Evolutionary conservation across 2,329 filamentous ascomycete species (phyloP).

Genomic region (Aspergillus texensis): DNA sequence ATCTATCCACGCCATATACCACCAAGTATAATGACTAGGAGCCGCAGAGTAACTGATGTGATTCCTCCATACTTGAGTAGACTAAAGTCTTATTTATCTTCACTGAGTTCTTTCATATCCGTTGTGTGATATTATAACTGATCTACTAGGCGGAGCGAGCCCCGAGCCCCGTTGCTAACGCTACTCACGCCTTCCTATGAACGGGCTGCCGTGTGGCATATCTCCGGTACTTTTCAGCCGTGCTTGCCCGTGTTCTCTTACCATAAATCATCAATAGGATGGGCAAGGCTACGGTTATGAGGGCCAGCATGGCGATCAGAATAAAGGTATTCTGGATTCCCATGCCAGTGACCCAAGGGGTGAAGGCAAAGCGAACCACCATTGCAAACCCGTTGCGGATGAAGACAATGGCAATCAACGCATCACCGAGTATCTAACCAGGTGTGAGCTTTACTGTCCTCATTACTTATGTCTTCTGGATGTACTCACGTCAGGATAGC

Average conservation of each 20-base stretch:
- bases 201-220: not conserved
- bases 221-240: conserved; percentile 20
- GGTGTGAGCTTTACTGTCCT: not conserved
- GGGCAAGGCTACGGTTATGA: conserved; percentile 19
- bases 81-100: no score
- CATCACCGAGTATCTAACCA: conserved; percentile 50
- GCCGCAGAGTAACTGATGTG: no score
- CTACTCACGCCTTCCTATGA: not conserved
- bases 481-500: conserved; percentile 29
- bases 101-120: no score
- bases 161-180: not conserved
- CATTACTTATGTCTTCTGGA: not conserved
- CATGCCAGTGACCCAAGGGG: conserved; percentile 46
- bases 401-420: conserved; percentile 50
- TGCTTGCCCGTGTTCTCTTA: conserved; percentile 23
- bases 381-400: conserved; percentile 49
- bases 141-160: no score
- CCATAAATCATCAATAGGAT: conserved; percentile 29
- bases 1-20: no score
- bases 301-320: conserved; percentile 18
- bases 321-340: conserved; percentile 27
- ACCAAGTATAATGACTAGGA: no score
- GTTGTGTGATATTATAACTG: no score
- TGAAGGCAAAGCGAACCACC: conserved; percentile 50
- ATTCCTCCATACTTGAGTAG: no score